phyloP scores from a whole-genome alignment of 108 stramenopile species.

The Chaetoceros muelleri region DNA sequence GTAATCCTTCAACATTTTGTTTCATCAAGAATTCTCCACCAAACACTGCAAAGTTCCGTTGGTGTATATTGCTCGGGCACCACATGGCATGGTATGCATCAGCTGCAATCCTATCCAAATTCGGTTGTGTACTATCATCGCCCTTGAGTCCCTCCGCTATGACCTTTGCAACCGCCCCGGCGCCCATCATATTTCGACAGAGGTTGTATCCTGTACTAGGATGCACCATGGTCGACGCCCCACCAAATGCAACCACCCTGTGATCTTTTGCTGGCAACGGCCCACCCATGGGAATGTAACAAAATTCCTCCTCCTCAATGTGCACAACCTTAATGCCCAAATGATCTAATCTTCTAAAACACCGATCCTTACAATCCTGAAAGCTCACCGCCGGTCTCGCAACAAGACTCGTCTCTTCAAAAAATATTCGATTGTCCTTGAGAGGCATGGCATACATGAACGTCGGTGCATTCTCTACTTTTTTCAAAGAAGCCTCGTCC shows the following conservation, averaged over 20 bases:
- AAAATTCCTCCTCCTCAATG: constrained; percentile 89
- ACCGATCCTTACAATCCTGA: constrained; percentile 89
- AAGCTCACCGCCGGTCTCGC: constrained; percentile 82
- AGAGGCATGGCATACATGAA: constrained; percentile 98
- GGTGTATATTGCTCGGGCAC: constrained; percentile 69
- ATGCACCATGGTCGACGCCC: constrained; percentile 87
- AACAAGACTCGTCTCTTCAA: constrained; percentile 91
- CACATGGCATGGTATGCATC: constrained; percentile 85
- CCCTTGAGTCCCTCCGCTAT: constrained; percentile 31
- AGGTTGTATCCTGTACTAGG: constrained; percentile 91
- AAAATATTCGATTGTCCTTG: constrained; percentile 63
- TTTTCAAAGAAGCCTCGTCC: constrained; percentile 20
- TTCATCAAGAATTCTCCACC: constrained; percentile 96
- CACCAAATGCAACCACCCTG: constrained; percentile 84
- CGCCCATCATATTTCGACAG: constrained; percentile 64
- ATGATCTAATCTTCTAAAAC: constrained; percentile 60
- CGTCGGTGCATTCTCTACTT: constrained; percentile 62
- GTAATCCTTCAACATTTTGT: constrained; percentile 77
- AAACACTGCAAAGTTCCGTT: constrained; percentile 93
- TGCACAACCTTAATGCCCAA: constrained; percentile 75
- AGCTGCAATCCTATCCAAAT: constrained; percentile 72
- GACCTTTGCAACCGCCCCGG: constrained; percentile 58
- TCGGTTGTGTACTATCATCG: constrained; percentile 7
- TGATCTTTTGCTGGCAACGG: constrained; percentile 78
- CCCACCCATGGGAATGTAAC: constrained; percentile 95